Conservation (phyloP, 2,329 filamentous ascomycete species). For the Metarhizium humberi region DNA sequence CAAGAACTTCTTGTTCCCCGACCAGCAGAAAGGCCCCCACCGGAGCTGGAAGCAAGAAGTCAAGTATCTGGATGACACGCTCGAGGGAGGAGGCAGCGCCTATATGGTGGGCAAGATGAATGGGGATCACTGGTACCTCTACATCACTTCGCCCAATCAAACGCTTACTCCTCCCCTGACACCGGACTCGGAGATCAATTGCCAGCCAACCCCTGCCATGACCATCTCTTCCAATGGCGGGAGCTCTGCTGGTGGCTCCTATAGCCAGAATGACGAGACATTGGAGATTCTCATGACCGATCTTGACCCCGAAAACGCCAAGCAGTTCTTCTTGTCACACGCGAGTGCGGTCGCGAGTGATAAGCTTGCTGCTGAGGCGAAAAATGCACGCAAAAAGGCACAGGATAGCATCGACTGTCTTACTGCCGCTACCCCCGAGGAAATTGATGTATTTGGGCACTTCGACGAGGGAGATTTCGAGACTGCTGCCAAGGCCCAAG, state of each 20-base stretch:
- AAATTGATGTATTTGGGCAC: conserved; percentile 77
- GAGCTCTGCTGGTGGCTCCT: conserved; percentile 26
- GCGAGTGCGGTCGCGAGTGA: conserved; percentile 86
- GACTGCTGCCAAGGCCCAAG: conserved; percentile 39
- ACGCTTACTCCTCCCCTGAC: conserved; percentile 75
- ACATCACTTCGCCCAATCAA: conserved; percentile 81
- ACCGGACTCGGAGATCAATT: conserved; percentile 43
- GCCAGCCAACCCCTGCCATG: conserved; percentile 27
- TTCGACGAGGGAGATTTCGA: conserved; percentile 43
- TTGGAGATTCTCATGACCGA: conserved; percentile 66
- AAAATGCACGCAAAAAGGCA: conserved; percentile 51
- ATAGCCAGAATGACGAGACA: conserved; percentile 61
- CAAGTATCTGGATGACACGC: conserved; percentile 82
- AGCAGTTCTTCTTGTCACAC: conserved; percentile 59
- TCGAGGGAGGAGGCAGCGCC: conserved; percentile 84
- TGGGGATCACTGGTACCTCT: conserved; percentile 97
- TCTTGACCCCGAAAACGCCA: conserved; percentile 57
- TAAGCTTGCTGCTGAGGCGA: conserved; percentile 60
- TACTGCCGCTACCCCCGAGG: conserved; percentile 38
- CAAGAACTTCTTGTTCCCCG: conserved; percentile 96
- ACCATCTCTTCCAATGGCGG: conserved; percentile 45
- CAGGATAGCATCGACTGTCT: conserved; percentile 51
- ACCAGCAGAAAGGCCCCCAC: conserved; percentile 88
- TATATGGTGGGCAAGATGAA: conserved; percentile 99
- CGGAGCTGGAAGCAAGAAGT: conserved; percentile 98